Evolutionary conservation across 2,329 filamentous ascomycete species (phyloP), one percentile per base, ranked within the genome.

Genomic region (Graphiopsis chlorocephala): DNA sequence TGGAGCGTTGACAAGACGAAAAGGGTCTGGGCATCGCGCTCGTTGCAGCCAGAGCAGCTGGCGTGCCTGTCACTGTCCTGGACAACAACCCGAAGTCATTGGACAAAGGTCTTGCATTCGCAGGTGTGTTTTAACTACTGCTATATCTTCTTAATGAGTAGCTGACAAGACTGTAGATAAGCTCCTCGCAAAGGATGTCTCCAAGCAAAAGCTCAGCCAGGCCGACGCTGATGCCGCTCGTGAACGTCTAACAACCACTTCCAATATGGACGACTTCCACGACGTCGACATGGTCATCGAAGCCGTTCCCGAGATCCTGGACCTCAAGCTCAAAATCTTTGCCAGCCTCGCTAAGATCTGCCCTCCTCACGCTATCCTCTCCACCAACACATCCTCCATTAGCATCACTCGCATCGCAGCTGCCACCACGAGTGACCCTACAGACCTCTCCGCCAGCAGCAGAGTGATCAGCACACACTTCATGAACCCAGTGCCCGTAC

Each of bases 341-440:
- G 82, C 86, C 69, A 85, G 90, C 73, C 85, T 99, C 12, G 93
- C 93, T 7, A 81, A 90, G 72, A 88, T 96, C 70, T 93, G 91
- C 70, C 89, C 92, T 12, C 82, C 88, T 61, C 92, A 98, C 75
- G 88, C 95, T 65, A 91, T 99, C 72, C 86, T 99, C 38, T 94
- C 95, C 5, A 99, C 95, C 68, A 99, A 99, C 82, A 99, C 95
- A 7, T 97, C 93, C n/a, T 97, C 93, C 67, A 99, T 99, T 76
- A 94, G 92, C 66, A 97, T 99, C 77, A 99, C 95, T 50, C 90
- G 90, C 75, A 97, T 99, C 73, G 95, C 95, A 23, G 93, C 95
- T 3, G 87, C 93, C 11, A 77, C 76, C 2, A 94, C 94, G 0
- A 90, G 88, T 28, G 87, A 96, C 74, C 90, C 92, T 0, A 94